phyloP scores from a whole-genome alignment of 495 filamentous ascomycete species.

The Parachaetomium inaequale region DNA sequence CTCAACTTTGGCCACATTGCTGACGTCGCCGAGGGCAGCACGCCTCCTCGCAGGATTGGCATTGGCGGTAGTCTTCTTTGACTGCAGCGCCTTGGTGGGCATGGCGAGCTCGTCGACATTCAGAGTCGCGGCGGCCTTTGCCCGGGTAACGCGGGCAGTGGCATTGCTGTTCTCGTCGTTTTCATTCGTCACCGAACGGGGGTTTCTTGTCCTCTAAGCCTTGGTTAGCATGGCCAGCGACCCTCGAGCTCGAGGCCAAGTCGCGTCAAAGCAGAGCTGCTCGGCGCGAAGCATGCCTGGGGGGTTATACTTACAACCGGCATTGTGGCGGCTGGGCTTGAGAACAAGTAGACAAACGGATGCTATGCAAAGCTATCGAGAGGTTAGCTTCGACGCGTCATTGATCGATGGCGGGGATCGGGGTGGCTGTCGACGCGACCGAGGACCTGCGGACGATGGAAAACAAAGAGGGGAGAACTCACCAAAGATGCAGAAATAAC shows the following conservation, averaged over 20 bases:
- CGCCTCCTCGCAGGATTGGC: slow-evolving; percentile 58
- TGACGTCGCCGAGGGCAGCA: slow-evolving; percentile 84
- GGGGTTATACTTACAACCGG: slow-evolving; percentile 47
- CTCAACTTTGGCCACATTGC: slow-evolving; percentile 84
- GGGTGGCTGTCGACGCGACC: background rate
- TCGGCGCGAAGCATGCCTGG: background rate
- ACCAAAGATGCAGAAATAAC: slow-evolving; percentile 23
- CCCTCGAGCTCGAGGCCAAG: background rate
- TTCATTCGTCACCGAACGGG: slow-evolving; percentile 73
- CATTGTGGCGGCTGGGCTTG: slow-evolving; percentile 37
- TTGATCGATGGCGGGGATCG: background rate
- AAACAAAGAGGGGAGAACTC: background rate
- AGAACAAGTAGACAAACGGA: slow-evolving; percentile 16
- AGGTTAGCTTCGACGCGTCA: slow-evolving; percentile 16
- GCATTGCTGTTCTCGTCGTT: slow-evolving; percentile 81
- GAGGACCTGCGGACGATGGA: background rate
- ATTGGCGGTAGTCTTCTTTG: slow-evolving; percentile 63
- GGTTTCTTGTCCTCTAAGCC: slow-evolving; percentile 23
- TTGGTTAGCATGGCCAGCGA: slow-evolving; percentile 1
- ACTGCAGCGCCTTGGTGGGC: slow-evolving; percentile 64
- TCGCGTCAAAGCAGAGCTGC: slow-evolving; percentile 8
- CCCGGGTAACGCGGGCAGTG: slow-evolving; percentile 80
- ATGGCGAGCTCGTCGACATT: slow-evolving; percentile 51
- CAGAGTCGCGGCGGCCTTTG: slow-evolving; percentile 74
- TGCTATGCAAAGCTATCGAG: slow-evolving; percentile 14